Evolutionary conservation across 495 filamentous ascomycete genomes (phyloP).

Genomic region (Neohortaea acidophila): DNA sequence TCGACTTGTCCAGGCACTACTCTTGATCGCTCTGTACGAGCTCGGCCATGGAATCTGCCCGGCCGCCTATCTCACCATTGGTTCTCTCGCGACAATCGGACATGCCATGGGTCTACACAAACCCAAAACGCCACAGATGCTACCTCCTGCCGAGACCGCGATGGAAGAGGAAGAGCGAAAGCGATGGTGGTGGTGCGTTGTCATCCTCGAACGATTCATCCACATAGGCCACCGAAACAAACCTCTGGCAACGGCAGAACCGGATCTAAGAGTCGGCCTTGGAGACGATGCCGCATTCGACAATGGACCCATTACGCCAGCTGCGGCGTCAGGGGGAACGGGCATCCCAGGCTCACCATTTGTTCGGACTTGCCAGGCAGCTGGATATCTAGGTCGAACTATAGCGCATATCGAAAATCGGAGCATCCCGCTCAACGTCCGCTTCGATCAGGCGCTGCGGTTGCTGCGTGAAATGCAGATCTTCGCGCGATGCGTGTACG

Average conservation of each 20-base stretch:
- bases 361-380: conserved; percentile 16
- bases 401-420: conserved; percentile 12
- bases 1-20: conserved; percentile 29
- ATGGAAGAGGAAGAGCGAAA: conserved; percentile 36
- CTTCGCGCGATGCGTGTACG: no score
- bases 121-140: conserved; percentile 21
- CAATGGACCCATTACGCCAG: conserved; percentile 17
- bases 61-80: conserved; percentile 33
- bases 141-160: conserved; percentile 29
- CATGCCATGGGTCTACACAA: conserved; percentile 35
- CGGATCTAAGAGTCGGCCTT: conserved; percentile 25
- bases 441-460: conserved; percentile 15
- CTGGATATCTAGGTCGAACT: conserved; percentile 13
- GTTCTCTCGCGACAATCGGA: conserved; percentile 29
- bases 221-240: conserved; percentile 32
- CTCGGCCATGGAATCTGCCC: conserved; percentile 36
- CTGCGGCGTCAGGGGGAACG: conserved; percentile 2
- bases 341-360: conserved; percentile 11
- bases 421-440: conserved; percentile 8
- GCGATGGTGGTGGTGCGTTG: conserved; percentile 38
- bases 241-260: conserved; percentile 30
- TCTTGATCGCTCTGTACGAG: conserved; percentile 35
- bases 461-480: conserved; percentile 11
- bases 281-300: conserved; percentile 34
- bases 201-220: conserved; percentile 34